Conservation (phyloP, 176 grass and related monocot species). For the Triticum turgidum region DNA sequence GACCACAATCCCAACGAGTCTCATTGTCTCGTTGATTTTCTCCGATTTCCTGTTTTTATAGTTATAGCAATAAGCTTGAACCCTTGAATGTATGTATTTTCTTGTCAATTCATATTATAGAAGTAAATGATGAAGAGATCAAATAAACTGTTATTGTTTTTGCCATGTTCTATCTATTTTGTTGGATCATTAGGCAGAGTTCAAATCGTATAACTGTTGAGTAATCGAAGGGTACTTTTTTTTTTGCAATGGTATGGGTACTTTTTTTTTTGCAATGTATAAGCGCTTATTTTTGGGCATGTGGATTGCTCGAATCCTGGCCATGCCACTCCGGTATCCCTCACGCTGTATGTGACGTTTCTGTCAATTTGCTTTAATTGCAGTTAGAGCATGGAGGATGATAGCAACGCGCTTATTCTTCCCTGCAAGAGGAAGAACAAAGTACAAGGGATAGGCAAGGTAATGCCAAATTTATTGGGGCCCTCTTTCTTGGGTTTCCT, state of each 20-base stretch:
- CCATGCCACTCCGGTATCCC: neutral
- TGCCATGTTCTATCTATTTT: neutral
- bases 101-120: neutral
- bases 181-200: neutral
- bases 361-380: neutral
- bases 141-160: neutral
- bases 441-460: constrained; percentile 57
- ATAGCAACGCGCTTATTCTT: constrained; percentile 66
- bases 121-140: neutral
- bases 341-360: constrained; percentile 12
- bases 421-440: constrained; percentile 68
- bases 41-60: neutral
- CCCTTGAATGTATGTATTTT: neutral
- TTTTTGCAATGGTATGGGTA: neutral
- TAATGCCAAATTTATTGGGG: constrained; percentile 14
- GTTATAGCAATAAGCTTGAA: neutral
- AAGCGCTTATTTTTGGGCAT: neutral
- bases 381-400: constrained; percentile 41
- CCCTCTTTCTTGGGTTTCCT: constrained; percentile 8
- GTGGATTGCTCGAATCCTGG: neutral
- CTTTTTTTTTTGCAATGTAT: neutral
- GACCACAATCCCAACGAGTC: constrained; percentile 7
- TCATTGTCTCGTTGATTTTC: neutral
- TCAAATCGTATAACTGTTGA: neutral
- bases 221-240: neutral